Conservation (phyloP, 1,139 yeast genomes). For the Candida anutae region DNA sequence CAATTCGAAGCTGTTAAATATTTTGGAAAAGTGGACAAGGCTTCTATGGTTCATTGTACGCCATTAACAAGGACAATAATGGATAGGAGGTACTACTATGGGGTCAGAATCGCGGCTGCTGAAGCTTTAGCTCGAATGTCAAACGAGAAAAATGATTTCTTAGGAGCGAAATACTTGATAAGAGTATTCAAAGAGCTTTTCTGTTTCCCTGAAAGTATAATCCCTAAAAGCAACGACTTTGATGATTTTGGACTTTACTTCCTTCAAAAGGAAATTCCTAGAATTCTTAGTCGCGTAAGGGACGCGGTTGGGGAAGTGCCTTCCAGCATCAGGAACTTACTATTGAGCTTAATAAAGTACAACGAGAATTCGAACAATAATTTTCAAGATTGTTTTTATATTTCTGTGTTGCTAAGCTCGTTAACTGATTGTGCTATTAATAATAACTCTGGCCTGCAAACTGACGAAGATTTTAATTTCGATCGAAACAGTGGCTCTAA, state of each 20-base stretch:
- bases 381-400: constrained; percentile 67
- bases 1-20: constrained; percentile 77
- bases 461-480: constrained; percentile 15
- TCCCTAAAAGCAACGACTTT: constrained; percentile 81
- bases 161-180: constrained; percentile 69
- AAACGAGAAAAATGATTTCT: constrained; percentile 48
- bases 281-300: constrained; percentile 51
- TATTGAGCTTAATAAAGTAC: constrained; percentile 67
- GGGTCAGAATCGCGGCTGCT: constrained; percentile 85
- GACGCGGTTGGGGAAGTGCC: constrained; percentile 68
- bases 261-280: constrained; percentile 61
- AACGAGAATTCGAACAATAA: constrained; percentile 81
- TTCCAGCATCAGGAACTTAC: constrained; percentile 46
- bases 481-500: constrained; percentile 3
- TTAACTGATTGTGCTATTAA: constrained; percentile 37
- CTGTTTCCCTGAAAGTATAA: constrained; percentile 58
- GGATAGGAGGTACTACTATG: constrained; percentile 83
- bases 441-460: constrained; percentile 24
- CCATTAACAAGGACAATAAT: constrained; percentile 70
- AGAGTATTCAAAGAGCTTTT: constrained; percentile 61
- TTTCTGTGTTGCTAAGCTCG: constrained; percentile 51
- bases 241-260: constrained; percentile 59
- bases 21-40: constrained; percentile 56
- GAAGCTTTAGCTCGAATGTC: constrained; percentile 65
- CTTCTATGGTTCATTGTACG: constrained; percentile 63